Evolutionary conservation across 2,329 filamentous ascomycete species (phyloP), one percentile per base, ranked within the genome.

Genomic region (Pleoardoris graminearum): DNA sequence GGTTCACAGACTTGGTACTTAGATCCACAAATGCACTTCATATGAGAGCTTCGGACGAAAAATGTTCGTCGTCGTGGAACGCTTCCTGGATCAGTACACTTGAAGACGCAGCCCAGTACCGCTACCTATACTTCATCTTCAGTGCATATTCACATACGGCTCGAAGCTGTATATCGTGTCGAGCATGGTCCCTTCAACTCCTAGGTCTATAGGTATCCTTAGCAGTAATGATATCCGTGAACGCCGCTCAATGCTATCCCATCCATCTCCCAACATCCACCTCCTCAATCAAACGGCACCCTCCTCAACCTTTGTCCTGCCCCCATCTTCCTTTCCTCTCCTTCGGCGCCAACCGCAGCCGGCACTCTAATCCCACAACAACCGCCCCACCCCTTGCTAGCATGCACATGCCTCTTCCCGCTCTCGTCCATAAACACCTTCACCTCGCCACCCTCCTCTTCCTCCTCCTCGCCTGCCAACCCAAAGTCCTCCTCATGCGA

Each of bases 351-450:
- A 51, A 97, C 82, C 48, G 91, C 93, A 69, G 92, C 96, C 0
- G 94, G 95, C 14, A 99, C 94, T 65, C 96, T 93, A 74, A 99
- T 99, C 22, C 94, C 94, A 70, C 94, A 99, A 74, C 94, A 99
- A 73, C 99, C 94, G 4, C 93, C 93, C 90, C 94, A 99, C 38
- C 80, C 81, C 48, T 79, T 76, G 17, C 66, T 82, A 45, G 87
- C 83, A 74, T 94, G 88, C 55, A 87, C 82, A 74, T 91, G 87
- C 61, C 81, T 83, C 75, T 85, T 83, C 23, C 84, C 85, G 59
- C 85, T 83, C 51, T 83, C 81, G 22, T 87, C 82, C 22, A 85
- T 77, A n/a, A 84, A 69, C 1, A 74, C 81, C 53, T 85, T 84
- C 0, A 83, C 82, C 48, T 78, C 80, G 70, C 73, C 56, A 3